Base-by-base conservation (phyloP, 192 early-diverging fungal species). In the Obelidium mucronatum region DNA sequence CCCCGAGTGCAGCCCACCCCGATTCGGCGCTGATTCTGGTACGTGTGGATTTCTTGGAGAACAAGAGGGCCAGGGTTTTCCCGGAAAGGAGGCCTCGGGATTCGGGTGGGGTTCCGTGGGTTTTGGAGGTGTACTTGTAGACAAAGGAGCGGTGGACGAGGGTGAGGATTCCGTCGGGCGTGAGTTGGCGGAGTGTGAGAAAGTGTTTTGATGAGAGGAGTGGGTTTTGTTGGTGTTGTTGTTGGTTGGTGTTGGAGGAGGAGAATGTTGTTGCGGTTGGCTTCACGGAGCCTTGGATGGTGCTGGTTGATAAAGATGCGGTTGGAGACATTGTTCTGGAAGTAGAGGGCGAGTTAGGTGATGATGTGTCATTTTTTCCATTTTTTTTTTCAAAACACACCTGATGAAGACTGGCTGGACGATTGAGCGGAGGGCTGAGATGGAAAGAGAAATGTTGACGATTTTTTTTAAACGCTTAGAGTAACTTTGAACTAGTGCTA, bases 1-100 rank as follows among this genome's bases (percentile, higher is more conserved):
- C 98, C 68, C 98, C 98, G 58, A 95, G 88, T 76, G 94, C 95
- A 0, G 95, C 90, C 64, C 96, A 91, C 0, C 96, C 93, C 13
- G 94, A 87, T 79, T 99, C 98, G 61, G 94, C 91, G 8, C 95
- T 95, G 40, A 99, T 95, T 42, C 98, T 90, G 17, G 98, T 99
- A 54, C 98, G 94, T 4, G 98, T 99, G 2, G 92, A 93, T 55
- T 95, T 91, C 78, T 99, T 99, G 19, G 98, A 94, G 52, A 99
- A 99, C 74, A 98, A 86, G 40, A 99, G 82, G 1, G 89, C 98
- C 6, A 99, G 86, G 1, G 96, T 96, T 70, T 96, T 92, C 34
- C 97, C 96, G 26, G 66, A 61, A 33, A 87, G 70, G 19, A 63
- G 39, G n/a, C 15, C 22, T 13, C 30, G 34, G 22, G 35, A 24